These are phyloP conservation scores for Cadophora gregata DNA, from an alignment of 2,329 filamentous ascomycete species.

Conservation along the genomic window DNA sequence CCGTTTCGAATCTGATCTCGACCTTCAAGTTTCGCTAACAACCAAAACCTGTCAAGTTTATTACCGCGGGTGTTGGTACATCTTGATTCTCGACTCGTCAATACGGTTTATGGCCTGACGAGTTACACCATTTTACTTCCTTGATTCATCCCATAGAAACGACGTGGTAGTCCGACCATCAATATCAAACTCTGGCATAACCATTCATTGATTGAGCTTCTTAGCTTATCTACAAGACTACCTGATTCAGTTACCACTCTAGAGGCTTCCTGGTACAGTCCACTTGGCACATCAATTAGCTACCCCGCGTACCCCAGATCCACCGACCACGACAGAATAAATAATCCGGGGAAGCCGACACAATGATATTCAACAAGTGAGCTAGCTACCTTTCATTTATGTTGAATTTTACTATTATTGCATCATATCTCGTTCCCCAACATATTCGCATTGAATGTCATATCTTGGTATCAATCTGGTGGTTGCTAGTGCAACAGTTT, in stretches of 20 bases:
- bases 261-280: neutral
- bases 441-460: neutral
- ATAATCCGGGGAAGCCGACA: neutral
- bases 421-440: neutral
- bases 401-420: neutral
- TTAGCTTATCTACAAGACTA: neutral
- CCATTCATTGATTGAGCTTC: neutral
- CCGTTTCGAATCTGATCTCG: neutral
- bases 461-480: neutral
- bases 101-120: neutral
- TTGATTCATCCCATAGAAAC: neutral
- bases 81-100: neutral
- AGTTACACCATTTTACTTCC: neutral
- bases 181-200: neutral
- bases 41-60: neutral
- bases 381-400: neutral
- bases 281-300: neutral
- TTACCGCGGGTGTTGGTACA: neutral
- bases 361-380: slow-evolving; percentile 10
- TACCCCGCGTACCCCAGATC: slow-evolving; percentile 3
- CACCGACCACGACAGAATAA: neutral
- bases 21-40: neutral
- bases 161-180: neutral
- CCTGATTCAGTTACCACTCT: neutral
- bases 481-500: neutral